Percentiles rank a stretch among this genome's conserved stretches.
phyloP scores from a whole-genome alignment of 2,329 filamentous ascomycete species.

The Drechslera avenae region DNA sequence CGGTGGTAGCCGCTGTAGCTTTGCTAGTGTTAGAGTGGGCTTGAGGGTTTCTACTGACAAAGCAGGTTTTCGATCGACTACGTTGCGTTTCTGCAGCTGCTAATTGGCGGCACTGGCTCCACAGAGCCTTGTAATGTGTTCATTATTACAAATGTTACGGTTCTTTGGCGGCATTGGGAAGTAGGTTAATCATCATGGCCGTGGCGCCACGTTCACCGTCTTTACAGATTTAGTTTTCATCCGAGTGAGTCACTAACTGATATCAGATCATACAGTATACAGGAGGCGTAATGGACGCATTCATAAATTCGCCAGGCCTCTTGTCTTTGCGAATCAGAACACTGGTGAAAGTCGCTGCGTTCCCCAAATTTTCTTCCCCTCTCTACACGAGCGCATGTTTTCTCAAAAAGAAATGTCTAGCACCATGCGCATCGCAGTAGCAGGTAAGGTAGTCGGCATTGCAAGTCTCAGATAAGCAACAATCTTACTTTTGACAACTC shows the following conservation, averaged over 20 bases:
- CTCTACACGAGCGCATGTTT: background rate
- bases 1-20: conserved; percentile 25
- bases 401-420: conserved; percentile 20
- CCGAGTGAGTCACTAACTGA: conserved; percentile 41
- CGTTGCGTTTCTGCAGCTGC: conserved; percentile 8
- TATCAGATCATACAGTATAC: conserved; percentile 20
- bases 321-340: background rate
- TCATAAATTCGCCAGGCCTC: too few relatives aligned
- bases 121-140: conserved; percentile 7
- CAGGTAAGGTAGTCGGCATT: conserved; percentile 29
- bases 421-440: conserved; percentile 67
- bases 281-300: conserved; percentile 2
- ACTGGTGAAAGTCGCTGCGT: conserved; percentile 3
- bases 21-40: conserved; percentile 14
- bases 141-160: background rate
- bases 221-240: conserved; percentile 13
- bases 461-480: background rate
- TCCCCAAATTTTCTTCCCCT: background rate
- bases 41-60: conserved; percentile 5
- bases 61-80: conserved; percentile 13
- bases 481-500: background rate
- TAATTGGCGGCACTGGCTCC: conserved; percentile 29
- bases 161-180: background rate
- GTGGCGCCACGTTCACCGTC: conserved; percentile 30
- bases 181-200: conserved; percentile 15